Conservation (phyloP, 176 grass and related monocot genomes). For the Guadua angustifolia region DNA sequence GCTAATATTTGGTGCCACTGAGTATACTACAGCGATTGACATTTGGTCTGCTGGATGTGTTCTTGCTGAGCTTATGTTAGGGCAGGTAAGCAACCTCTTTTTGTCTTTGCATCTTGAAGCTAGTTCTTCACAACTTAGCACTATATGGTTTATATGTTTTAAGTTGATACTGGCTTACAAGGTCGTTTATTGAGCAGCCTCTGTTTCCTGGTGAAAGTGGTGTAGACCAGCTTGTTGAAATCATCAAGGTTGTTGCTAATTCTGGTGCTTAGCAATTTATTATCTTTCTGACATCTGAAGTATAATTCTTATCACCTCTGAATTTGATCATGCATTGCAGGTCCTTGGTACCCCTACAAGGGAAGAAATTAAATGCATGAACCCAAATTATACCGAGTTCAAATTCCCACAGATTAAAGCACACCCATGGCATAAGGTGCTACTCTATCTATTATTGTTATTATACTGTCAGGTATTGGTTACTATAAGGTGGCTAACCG, state of each 20-base stretch:
- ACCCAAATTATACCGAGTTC: constrained; percentile 79
- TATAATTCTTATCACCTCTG: neutral
- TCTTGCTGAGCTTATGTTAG: constrained; percentile 83
- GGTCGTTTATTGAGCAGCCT: constrained; percentile 52
- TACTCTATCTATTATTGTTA: constrained; percentile 4
- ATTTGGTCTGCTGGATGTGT: constrained; percentile 92
- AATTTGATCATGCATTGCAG: constrained; percentile 46
- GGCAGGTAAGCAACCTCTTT: constrained; percentile 48
- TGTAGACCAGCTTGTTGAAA: constrained; percentile 85
- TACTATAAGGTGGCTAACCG: neutral
- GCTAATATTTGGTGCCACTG: constrained; percentile 87
- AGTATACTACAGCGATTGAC: constrained; percentile 78
- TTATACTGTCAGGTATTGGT: neutral
- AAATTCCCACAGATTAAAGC: constrained; percentile 86
- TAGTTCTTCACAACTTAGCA: neutral
- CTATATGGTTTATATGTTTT: neutral
- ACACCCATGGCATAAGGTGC: constrained; percentile 89
- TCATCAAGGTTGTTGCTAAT: constrained; percentile 62
- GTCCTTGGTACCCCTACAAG: constrained; percentile 78
- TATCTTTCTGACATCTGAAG: neutral
- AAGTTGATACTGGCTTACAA: constrained; percentile 27
- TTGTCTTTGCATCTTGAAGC: neutral
- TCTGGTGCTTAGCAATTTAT: constrained; percentile 1
- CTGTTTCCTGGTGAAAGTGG: constrained; percentile 87
- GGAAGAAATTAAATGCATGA: constrained; percentile 94